Percentiles rank a stretch among this genome's conserved stretches.
Conservation (phyloP, 2,329 filamentous ascomycete species). For the Coniochaeta sp. region DNA sequence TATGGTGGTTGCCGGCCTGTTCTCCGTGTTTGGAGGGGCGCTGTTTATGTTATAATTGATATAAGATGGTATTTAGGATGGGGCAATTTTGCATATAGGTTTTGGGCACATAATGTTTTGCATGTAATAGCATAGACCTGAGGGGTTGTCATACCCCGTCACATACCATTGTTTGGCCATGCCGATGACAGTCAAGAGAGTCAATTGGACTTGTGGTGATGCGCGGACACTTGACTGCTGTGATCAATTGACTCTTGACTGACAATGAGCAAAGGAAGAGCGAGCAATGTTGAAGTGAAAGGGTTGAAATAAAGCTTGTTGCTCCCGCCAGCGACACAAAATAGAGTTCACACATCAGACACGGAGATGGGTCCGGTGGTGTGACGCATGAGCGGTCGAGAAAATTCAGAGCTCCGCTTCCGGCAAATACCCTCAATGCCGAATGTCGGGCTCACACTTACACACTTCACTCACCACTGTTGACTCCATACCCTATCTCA, state of each 20-base stretch:
- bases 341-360: neutral
- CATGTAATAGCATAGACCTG: neutral
- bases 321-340: neutral
- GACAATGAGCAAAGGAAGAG: no score
- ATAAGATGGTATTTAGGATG: no score
- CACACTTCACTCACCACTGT: no score
- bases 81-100: neutral
- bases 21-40: conserved; percentile 10
- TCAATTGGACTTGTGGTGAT: no score
- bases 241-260: no score
- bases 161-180: neutral
- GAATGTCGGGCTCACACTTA: no score
- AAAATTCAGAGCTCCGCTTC: conserved; percentile 1
- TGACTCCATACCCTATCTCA: no score
- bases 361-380: conserved; percentile 1
- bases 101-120: neutral
- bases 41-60: conserved; percentile 1
- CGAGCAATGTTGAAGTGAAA: neutral
- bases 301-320: neutral
- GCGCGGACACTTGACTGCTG: no score
- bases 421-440: neutral
- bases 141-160: neutral
- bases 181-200: no score
- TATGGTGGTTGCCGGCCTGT: conserved; percentile 14
- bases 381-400: neutral